Evolutionary conservation across 768 basidiomycete genomes (phyloP), one percentile per base, ranked within the genome.

Genomic region (Amanita pseudoporphyria): DNA sequence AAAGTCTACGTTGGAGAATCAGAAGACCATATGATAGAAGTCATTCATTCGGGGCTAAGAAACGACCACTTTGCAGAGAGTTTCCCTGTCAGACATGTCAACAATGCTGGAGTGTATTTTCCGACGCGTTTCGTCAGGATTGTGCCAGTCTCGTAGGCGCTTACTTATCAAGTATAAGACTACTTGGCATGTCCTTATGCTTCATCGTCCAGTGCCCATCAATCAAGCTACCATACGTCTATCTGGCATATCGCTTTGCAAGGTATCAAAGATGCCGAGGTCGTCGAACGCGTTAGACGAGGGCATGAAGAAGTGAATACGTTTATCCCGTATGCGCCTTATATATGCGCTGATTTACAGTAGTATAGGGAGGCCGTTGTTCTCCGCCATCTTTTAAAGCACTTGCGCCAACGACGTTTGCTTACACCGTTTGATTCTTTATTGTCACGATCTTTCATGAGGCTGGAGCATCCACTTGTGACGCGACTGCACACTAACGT

Each of bases 41-140:
- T 84, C 30, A 66, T 89, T 9, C 78, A 79, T 44, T 62, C 77
- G 0, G 67, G 70, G 2, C 73, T 89, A 49, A 81, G 80, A 62
- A 87, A 90, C 55, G 83, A 87, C 53, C 50, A 67, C 2, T 62
- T 71, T 3, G 64, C 78, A 0, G 87, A 91, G 61, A 81, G 77
- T 1, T 87, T 89, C 59, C 49, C 71, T 3, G 63, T 88, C 52
- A 65, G 71, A 22, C 72, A 82, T 54, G 61, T 69, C 45, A 87
- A 84, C 59, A 69, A 62, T 30, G 68, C 70, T 5, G 81, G 80
- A 0, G 66, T 84, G 18, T 59, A 60, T 24, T 81, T 84, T 55
- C 82, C 86, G 1, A 79, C 78, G 5, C 77, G 74, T 48, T 91
- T 72, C 58, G 65, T 91, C 47, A 88, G 87, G 62, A 79, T 91